phyloP scores from a whole-genome alignment of 2,329 filamentous ascomycete species.

The Colletotrichum spaethianum region DNA sequence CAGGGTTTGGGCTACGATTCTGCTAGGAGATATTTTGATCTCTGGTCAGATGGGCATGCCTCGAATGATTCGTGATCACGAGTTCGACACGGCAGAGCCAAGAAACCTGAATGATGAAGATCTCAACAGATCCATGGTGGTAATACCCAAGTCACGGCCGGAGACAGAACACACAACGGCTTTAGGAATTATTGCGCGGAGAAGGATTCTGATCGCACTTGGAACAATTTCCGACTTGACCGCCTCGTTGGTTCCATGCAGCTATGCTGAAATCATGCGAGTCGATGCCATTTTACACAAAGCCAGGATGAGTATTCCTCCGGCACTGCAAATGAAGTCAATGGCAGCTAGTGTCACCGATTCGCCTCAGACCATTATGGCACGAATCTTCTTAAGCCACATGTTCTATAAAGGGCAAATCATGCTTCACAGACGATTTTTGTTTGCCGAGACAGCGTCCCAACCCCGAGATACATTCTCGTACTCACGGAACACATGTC shows the following conservation, averaged over 20 bases:
- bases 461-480: constrained; percentile 35
- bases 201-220: constrained; percentile 41
- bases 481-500: constrained; percentile 46
- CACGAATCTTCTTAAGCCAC: constrained; percentile 47
- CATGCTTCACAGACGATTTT: constrained; percentile 50
- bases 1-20: constrained; percentile 57
- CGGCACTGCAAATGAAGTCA: constrained; percentile 42
- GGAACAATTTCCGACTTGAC: constrained; percentile 45
- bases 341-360: constrained; percentile 45
- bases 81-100: constrained; percentile 59
- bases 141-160: constrained; percentile 54
- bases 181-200: constrained; percentile 44
- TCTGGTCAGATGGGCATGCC: constrained; percentile 63
- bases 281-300: constrained; percentile 46
- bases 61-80: constrained; percentile 55
- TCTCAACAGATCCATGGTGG: constrained; percentile 51
- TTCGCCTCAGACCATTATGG: constrained; percentile 45
- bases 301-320: constrained; percentile 44
- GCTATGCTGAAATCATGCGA: constrained; percentile 43
- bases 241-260: constrained; percentile 35
- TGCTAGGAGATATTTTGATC: constrained; percentile 58
- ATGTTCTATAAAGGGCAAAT: constrained; percentile 49
- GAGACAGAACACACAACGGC: constrained; percentile 49
- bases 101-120: constrained; percentile 61
- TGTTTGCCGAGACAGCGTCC: constrained; percentile 20